A percentile compares a stretch with the other conserved stretches of the same genome.
phyloP scores from a whole-genome alignment of 345 rosid genomes.

The Citrus cavaleriei region DNA sequence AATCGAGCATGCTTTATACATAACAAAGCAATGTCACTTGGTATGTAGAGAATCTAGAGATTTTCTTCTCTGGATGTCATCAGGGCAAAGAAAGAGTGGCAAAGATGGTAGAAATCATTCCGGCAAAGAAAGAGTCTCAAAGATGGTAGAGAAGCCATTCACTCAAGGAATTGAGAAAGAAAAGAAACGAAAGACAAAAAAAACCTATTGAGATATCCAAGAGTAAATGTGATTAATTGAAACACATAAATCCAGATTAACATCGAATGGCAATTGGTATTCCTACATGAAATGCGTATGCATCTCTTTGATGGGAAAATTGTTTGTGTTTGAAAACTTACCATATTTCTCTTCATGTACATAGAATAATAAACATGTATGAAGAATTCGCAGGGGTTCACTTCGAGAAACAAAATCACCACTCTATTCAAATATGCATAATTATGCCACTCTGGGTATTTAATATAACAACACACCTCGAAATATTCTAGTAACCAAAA shows the following conservation, averaged over 20 bases:
- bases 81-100: neutral
- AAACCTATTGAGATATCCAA: neutral
- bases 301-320: neutral
- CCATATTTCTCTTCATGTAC: neutral
- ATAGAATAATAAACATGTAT: neutral
- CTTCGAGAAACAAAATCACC: neutral
- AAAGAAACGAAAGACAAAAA: too few species aligned
- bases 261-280: neutral
- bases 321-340: neutral
- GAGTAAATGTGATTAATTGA: neutral
- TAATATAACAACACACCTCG: conserved; percentile 9
- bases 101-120: neutral
- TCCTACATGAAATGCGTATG: neutral
- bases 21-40: too few species aligned
- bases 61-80: neutral
- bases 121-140: neutral
- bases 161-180: neutral
- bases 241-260: neutral
- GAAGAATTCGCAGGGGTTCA: neutral
- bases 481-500: conserved; percentile 9
- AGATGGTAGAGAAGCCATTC: neutral
- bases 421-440: conserved; percentile 9
- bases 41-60: neutral
- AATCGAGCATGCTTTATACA: neutral
- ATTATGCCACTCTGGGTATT: neutral